Evolutionary conservation across 1,284 basidiomycete species (phyloP), one percentile per base, ranked within the genome.

Genomic region (Rhodofomes roseus): DNA sequence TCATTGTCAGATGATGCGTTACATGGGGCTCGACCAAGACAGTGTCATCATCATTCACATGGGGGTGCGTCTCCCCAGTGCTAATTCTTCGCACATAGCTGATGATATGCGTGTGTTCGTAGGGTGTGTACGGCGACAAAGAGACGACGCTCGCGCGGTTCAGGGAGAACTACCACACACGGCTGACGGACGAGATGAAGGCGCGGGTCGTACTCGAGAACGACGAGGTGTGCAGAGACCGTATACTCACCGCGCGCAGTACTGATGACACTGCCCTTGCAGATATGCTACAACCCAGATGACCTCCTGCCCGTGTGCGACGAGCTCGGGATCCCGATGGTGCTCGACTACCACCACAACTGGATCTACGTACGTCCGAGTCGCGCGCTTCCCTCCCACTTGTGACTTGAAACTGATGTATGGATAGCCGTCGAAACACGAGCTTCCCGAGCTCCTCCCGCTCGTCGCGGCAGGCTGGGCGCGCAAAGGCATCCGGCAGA

Each of bases 211-310:
- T 95, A 0, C 79, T 97, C 18, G 95, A 96, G 75, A 97, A 96
- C 63, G 95, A 96, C 69, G 95, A 96, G 77, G 90, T 90, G 52
- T 52, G 68, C 61, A 5, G 31, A 34, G 31, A 34, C 31, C 11
- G 31, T n/a, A n/a, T n/a, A n/a, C n/a, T n/a, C n/a, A n/a, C n/a
- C n/a, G n/a, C n/a, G n/a, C n/a, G n/a, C n/a, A n/a, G n/a, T n/a
- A n/a, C n/a, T n/a, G n/a, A n/a, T n/a, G n/a, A n/a, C 31, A 34
- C 27, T 9, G 37, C 37, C 18, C 8, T 6, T 16, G 16, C 18
- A 93, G 90, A 82, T 96, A 64, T 94, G 92, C 67, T 96, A 95
- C 74, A 92, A 84, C 54, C 89, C 90, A 1, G 92, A 93, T 63
- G 94, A 96, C 62, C 78, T 96, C 6, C 78, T 96, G 8, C 89